Evolutionary conservation across 352 stramenopile genomes (phyloP).

Genomic region (Globisporangium parvum): DNA sequence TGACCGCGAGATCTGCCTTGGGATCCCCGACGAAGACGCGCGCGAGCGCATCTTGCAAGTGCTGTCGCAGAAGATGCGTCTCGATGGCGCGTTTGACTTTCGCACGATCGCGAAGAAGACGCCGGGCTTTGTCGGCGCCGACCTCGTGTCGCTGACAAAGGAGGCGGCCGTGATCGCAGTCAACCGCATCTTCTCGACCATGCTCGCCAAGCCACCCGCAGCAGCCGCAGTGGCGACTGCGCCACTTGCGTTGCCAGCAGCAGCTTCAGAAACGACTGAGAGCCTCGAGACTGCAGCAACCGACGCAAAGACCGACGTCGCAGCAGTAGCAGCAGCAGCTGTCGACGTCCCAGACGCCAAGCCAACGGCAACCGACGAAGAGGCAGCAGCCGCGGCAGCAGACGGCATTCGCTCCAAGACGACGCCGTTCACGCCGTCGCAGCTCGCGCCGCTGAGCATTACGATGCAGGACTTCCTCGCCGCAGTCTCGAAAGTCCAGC

Average conservation of each 20-base stretch:
- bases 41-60: slow-evolving; percentile 93
- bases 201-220: slow-evolving; percentile 26
- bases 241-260: neutral
- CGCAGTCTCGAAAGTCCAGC: slow-evolving; percentile 96
- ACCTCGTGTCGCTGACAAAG: slow-evolving; percentile 97
- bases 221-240: neutral
- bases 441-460: slow-evolving; percentile 91
- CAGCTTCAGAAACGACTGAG: neutral
- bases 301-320: neutral
- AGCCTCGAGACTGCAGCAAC: neutral
- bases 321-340: slow-evolving; percentile 9
- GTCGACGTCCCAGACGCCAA: slow-evolving; percentile 3
- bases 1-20: slow-evolving; percentile 97
- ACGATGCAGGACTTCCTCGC: slow-evolving; percentile 96
- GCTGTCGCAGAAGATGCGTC: slow-evolving; percentile 92
- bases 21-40: slow-evolving; percentile 94
- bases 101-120: slow-evolving; percentile 89
- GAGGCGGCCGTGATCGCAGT: slow-evolving; percentile 97
- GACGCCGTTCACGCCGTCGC: slow-evolving; percentile 82
- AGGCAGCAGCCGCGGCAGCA: slow-evolving; percentile 23
- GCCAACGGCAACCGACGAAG: slow-evolving; percentile 10
- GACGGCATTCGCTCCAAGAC: slow-evolving; percentile 62
- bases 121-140: slow-evolving; percentile 97
- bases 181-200: slow-evolving; percentile 95
- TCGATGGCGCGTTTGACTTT: slow-evolving; percentile 94